Evolutionary conservation across 106 monocot genomes (phyloP).

Genomic region (Iris macrosiphon): DNA sequence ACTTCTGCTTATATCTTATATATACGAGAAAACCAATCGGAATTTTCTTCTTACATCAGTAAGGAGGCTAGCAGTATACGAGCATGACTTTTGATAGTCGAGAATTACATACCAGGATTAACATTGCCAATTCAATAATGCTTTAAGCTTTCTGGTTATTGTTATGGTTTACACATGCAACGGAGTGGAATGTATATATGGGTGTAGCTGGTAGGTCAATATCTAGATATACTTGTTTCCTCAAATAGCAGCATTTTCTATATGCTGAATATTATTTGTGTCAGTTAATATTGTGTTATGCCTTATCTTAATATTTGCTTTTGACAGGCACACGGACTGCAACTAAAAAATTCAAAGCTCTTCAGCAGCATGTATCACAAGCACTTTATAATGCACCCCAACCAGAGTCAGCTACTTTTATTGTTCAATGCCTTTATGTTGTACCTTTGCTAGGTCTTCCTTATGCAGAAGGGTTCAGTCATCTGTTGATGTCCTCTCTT

Average conservation of each 20-base stretch:
- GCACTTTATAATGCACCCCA: slow-evolving; percentile 54
- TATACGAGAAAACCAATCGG: no score
- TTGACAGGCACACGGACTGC: slow-evolving; percentile 71
- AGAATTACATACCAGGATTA: not conserved
- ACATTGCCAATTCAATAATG: not conserved
- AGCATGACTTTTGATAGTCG: no score
- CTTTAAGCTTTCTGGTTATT: not conserved
- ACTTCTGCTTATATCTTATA: no score
- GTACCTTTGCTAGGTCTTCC: slow-evolving; percentile 65
- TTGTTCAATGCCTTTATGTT: slow-evolving; percentile 75
- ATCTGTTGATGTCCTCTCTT: slow-evolving; percentile 76
- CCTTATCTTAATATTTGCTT: not conserved
- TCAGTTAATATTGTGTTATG: not conserved
- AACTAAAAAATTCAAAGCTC: slow-evolving; percentile 67
- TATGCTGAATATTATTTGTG: not conserved
- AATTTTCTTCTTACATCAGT: no score
- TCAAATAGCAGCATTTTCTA: not conserved
- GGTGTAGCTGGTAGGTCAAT: not conserved
- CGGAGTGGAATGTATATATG: not conserved
- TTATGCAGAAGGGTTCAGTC: slow-evolving; percentile 90
- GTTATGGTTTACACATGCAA: not conserved
- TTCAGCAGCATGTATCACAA: slow-evolving; percentile 60
- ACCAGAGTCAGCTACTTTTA: slow-evolving; percentile 62
- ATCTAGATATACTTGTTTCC: not conserved
- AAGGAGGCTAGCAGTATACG: no score